These are phyloP conservation scores for Blastobotrys arbuscula DNA, from an alignment of 1,139 yeast species.

Conservation along the genomic window DNA sequence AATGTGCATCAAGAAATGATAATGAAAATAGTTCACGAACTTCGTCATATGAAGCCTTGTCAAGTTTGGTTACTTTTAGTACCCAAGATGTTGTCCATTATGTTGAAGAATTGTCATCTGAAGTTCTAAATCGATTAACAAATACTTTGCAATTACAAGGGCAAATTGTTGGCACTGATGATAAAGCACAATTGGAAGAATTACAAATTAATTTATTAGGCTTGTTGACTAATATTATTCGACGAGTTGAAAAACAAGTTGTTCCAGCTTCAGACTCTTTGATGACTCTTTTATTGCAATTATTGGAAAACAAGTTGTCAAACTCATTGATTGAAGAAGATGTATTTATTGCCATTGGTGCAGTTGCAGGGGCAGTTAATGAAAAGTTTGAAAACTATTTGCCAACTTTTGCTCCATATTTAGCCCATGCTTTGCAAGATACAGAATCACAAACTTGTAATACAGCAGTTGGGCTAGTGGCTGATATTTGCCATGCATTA, in stretches of 20 bases:
- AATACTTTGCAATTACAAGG: constrained; percentile 54
- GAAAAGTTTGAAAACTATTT: constrained; percentile 67
- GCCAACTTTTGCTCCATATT: constrained; percentile 75
- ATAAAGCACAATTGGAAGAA: constrained; percentile 74
- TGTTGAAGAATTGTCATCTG: constrained; percentile 68
- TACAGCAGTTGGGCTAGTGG: constrained; percentile 91
- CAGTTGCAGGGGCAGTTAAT: constrained; percentile 77
- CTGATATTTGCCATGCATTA: constrained; percentile 92
- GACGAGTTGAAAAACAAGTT: constrained; percentile 71
- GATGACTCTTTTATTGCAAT: constrained; percentile 74
- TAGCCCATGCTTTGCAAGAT: constrained; percentile 71
- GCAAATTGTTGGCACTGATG: constrained; percentile 49
- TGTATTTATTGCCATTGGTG: constrained; percentile 83
- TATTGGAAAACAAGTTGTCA: constrained; percentile 52
- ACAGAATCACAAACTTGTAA: constrained; percentile 77
- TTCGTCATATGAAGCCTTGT: constrained; percentile 90
- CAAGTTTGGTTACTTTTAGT: constrained; percentile 72
- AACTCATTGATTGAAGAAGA: constrained; percentile 91
- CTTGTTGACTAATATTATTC: constrained; percentile 79
- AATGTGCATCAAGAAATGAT: constrained; percentile 63
- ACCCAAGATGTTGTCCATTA: constrained; percentile 64
- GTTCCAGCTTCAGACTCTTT: constrained; percentile 68
- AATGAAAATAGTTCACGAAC: constrained; percentile 90
- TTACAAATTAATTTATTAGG: constrained; percentile 81
- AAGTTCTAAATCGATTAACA: constrained; percentile 66